Evolutionary conservation across 2,329 filamentous ascomycete species (phyloP).

Genomic region (Achaetomium macrosporum): DNA sequence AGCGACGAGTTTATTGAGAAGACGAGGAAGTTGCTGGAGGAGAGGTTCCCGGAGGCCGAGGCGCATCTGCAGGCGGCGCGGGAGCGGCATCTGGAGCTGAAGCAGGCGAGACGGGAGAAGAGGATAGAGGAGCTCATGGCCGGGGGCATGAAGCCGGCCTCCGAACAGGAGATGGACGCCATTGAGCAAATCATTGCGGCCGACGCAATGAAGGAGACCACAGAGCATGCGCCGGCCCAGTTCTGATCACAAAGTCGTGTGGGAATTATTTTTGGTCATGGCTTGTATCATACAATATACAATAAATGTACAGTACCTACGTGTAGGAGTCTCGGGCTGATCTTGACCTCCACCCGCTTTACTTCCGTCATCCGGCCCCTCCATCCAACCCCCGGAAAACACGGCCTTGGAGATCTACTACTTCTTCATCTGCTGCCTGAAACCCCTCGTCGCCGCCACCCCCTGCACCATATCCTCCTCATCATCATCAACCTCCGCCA

Average conservation of each 20-base stretch:
- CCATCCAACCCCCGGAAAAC: not conserved
- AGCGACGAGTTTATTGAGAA: conserved; percentile 42
- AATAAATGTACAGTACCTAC: conserved; percentile 10
- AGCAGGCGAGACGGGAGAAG: conserved; percentile 42
- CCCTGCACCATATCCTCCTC: conserved; percentile 17
- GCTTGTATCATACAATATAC: conserved; percentile 20
- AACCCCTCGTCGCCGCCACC: conserved; percentile 37
- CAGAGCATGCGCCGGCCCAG: conserved; percentile 6
- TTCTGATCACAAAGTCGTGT: not conserved
- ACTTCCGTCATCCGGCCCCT: no score
- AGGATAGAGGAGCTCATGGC: conserved; percentile 33
- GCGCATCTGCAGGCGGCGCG: conserved; percentile 44
- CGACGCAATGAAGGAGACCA: conserved; percentile 15
- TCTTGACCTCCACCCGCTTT: no score
- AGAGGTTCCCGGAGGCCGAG: conserved; percentile 44
- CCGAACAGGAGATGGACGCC: conserved; percentile 15
- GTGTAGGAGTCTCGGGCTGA: not conserved
- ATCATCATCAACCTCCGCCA: conserved; percentile 8
- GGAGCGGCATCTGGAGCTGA: conserved; percentile 47
- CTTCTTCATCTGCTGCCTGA: conserved; percentile 47
- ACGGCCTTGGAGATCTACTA: conserved; percentile 10
- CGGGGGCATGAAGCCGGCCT: conserved; percentile 16
- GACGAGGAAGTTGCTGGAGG: conserved; percentile 37
- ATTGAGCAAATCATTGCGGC: conserved; percentile 14
- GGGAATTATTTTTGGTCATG: conserved; percentile 20